Evolutionary conservation across 2,329 filamentous ascomycete genomes (phyloP).

Genomic region (Xylaria arbuscula): DNA sequence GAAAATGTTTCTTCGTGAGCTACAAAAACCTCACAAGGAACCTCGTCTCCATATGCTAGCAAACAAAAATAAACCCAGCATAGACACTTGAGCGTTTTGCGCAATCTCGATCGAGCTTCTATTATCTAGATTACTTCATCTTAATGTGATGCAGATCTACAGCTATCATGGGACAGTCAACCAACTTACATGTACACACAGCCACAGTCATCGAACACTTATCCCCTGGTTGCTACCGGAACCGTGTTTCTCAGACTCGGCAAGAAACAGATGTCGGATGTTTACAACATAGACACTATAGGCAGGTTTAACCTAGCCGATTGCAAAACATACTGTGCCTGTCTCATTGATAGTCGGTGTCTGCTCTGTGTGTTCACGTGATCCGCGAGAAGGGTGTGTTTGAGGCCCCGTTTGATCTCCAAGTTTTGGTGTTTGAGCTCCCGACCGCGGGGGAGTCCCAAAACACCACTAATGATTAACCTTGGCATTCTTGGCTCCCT

Average conservation of each 20-base stretch:
- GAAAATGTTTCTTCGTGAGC: neutral
- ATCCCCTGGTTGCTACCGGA: constrained; percentile 33
- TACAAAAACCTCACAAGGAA: neutral
- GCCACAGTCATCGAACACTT: neutral
- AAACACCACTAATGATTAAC: constrained; percentile 13
- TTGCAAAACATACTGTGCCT: neutral
- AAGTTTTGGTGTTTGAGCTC: constrained; percentile 31
- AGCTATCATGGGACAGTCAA: constrained; percentile 1
- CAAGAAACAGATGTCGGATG: constrained; percentile 15
- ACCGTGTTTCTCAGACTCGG: constrained; percentile 7
- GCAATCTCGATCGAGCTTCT: neutral
- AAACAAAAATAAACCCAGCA: neutral
- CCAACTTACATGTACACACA: constrained; percentile 13
- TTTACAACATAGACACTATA: neutral
- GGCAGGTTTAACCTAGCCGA: neutral
- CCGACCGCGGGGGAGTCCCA: constrained; percentile 9
- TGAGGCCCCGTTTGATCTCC: constrained; percentile 40
- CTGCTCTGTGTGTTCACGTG: constrained; percentile 16
- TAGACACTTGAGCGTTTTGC: neutral
- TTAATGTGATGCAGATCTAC: neutral
- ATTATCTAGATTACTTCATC: neutral
- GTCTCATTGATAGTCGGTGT: neutral
- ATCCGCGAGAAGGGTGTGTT: constrained; percentile 21
- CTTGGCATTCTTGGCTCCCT: neutral
- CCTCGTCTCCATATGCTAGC: no score